These are phyloP conservation scores for Malassezia japonica DNA, from an alignment of 1,284 basidiomycete genomes.

Conservation along the genomic window DNA sequence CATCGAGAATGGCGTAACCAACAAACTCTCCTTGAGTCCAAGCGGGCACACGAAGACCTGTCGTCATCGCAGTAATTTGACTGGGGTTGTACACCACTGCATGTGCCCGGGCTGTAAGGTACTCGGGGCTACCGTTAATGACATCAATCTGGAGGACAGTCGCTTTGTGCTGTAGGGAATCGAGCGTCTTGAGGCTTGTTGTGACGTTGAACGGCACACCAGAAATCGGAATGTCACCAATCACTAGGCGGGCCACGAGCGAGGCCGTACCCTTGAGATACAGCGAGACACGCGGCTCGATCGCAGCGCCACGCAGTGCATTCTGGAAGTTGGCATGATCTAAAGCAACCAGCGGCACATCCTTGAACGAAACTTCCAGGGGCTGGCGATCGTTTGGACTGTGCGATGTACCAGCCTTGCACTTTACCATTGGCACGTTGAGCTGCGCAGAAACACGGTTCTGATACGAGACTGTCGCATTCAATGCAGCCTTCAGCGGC, in stretches of 20 bases:
- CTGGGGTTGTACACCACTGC: slow-evolving; percentile 24
- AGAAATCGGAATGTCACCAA: slow-evolving; percentile 61
- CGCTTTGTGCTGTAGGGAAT: slow-evolving; percentile 24
- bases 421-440: slow-evolving; percentile 52
- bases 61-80: slow-evolving; percentile 57
- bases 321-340: slow-evolving; percentile 58
- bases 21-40: slow-evolving; percentile 54
- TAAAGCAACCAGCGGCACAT: slow-evolving; percentile 56
- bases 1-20: slow-evolving; percentile 48
- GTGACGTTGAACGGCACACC: slow-evolving; percentile 61
- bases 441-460: slow-evolving; percentile 59
- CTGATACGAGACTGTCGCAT: slow-evolving; percentile 54
- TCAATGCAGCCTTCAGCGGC: slow-evolving; percentile 56
- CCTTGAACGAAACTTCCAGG: slow-evolving; percentile 56
- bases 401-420: slow-evolving; percentile 54
- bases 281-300: slow-evolving; percentile 51
- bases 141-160: slow-evolving; percentile 50
- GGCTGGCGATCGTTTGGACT: slow-evolving; percentile 56
- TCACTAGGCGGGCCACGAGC: slow-evolving; percentile 59
- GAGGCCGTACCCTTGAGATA: slow-evolving; percentile 57
- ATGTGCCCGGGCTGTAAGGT: neutral
- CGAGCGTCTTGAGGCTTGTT: slow-evolving; percentile 52
- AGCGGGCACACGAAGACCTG: slow-evolving; percentile 56
- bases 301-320: no score
- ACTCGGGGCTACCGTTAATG: neutral